Conservation (phyloP, 2,329 filamentous ascomycete species). For the Fusarium pilosicola region DNA sequence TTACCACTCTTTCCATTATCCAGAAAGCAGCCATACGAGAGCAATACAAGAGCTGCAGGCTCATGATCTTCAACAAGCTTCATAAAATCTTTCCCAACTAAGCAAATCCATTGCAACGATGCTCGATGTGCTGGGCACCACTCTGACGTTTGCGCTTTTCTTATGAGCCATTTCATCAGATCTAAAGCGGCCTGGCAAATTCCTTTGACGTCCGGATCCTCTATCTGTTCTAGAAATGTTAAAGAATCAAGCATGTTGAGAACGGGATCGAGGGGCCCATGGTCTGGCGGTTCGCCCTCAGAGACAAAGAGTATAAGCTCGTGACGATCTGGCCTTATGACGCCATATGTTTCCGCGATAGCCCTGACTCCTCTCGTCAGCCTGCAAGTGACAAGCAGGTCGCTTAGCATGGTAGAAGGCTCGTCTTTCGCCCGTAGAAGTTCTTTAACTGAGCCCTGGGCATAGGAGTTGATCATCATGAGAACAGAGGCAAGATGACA, state of each 20-base stretch:
- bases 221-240: not conserved
- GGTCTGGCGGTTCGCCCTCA: not conserved
- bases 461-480: slow-evolving; percentile 8
- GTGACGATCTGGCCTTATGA: not conserved
- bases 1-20: not conserved
- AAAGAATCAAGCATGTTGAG: not conserved
- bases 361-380: not conserved
- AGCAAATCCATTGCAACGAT: not conserved
- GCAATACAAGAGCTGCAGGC: not conserved
- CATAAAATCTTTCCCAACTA: not conserved
- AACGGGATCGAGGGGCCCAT: not conserved
- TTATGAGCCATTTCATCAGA: not conserved
- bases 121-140: not conserved
- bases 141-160: not conserved
- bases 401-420: not conserved
- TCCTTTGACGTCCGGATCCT: accelerated
- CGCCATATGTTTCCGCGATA: not conserved
- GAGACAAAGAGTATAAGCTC: not conserved
- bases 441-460: not conserved
- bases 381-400: not conserved
- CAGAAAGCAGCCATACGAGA: not conserved
- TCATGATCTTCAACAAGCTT: not conserved
- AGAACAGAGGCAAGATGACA: slow-evolving; percentile 1
- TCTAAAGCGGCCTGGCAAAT: not conserved
- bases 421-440: not conserved